phyloP scores from a whole-genome alignment of 371 early-diverging fungal genomes.

The Apophysomyces trapeziformis region DNA sequence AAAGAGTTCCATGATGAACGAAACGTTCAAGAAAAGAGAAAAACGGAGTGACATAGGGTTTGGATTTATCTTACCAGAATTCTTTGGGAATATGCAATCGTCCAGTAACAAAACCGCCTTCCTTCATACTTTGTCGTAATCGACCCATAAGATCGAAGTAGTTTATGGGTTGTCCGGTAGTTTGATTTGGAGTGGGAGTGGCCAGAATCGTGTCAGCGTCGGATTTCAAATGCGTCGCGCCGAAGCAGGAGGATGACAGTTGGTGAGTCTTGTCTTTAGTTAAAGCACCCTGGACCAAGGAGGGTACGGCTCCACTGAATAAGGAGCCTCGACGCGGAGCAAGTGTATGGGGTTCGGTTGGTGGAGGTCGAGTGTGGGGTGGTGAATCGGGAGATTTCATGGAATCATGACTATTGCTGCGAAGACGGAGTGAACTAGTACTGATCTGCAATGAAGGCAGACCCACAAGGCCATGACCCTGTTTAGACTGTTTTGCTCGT shows the following conservation, averaged over 20 bases:
- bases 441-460: slow-evolving; percentile 11
- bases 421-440: slow-evolving; percentile 5
- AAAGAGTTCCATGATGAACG: background rate
- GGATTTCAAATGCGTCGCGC: background rate
- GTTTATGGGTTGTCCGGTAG: background rate
- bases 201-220: background rate
- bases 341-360: background rate
- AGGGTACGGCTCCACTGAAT: slow-evolving; percentile 5
- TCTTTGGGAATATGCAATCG: slow-evolving; percentile 36
- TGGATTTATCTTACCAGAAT: slow-evolving; percentile 26
- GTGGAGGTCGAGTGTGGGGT: background rate
- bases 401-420: slow-evolving; percentile 1
- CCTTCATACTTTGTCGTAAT: slow-evolving; percentile 25
- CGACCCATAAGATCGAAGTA: slow-evolving; percentile 18
- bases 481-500: background rate
- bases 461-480: background rate
- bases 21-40: too few relatives aligned
- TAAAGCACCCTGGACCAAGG: slow-evolving; percentile 7
- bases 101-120: slow-evolving; percentile 38
- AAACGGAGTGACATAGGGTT: too few relatives aligned
- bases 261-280: slow-evolving; percentile 7
- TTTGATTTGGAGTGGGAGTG: background rate
- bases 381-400: background rate
- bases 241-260: background rate
- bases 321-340: slow-evolving; percentile 6